phyloP scores from a whole-genome alignment of 2,329 filamentous ascomycete species.

The Colletotrichum lindemuthianum region DNA sequence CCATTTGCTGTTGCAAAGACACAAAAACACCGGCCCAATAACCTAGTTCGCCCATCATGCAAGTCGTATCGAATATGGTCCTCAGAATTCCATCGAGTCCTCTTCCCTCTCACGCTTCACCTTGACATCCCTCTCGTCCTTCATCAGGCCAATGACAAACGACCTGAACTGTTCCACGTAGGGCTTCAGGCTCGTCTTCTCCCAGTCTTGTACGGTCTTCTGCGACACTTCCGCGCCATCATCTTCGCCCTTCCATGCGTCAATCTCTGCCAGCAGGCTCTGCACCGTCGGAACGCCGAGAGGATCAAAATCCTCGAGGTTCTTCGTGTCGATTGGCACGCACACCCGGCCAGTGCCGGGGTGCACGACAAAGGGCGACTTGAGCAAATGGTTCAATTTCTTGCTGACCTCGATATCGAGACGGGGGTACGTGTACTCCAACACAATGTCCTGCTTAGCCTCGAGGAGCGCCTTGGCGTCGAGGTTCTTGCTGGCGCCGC shows the following conservation, averaged over 20 bases:
- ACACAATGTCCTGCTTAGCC: constrained; percentile 93
- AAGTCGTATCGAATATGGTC: constrained; percentile 27
- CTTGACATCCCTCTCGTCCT: constrained; percentile 71
- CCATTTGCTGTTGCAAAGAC: constrained; percentile 15
- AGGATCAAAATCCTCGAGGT: constrained; percentile 86
- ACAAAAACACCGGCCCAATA: constrained; percentile 24
- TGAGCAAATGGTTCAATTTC: constrained; percentile 97
- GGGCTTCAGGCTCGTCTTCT: constrained; percentile 94
- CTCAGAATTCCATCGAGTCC: constrained; percentile 63
- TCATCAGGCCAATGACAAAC: constrained; percentile 82
- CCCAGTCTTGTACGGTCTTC: constrained; percentile 79
- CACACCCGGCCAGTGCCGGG: constrained; percentile 94
- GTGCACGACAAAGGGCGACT: constrained; percentile 95
- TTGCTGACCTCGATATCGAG: constrained; percentile 98
- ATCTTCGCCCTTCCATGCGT: constrained; percentile 72
- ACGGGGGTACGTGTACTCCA: constrained; percentile 97
- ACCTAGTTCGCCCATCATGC: constrained; percentile 28
- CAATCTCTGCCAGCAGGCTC: constrained; percentile 83
- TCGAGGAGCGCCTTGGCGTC: constrained; percentile 80
- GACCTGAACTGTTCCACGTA: constrained; percentile 90
- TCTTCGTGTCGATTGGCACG: constrained; percentile 86
- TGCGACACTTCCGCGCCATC: constrained; percentile 47
- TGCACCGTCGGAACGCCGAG: constrained; percentile 89
- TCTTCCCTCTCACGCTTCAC: constrained; percentile 68
- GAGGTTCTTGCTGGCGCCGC: constrained; percentile 76